A percentile compares a stretch with the other conserved stretches of the same genome.
These are phyloP conservation scores for Pseudogymnoascus destructans DNA, from an alignment of 2,329 filamentous ascomycete genomes.

Conservation along the genomic window DNA sequence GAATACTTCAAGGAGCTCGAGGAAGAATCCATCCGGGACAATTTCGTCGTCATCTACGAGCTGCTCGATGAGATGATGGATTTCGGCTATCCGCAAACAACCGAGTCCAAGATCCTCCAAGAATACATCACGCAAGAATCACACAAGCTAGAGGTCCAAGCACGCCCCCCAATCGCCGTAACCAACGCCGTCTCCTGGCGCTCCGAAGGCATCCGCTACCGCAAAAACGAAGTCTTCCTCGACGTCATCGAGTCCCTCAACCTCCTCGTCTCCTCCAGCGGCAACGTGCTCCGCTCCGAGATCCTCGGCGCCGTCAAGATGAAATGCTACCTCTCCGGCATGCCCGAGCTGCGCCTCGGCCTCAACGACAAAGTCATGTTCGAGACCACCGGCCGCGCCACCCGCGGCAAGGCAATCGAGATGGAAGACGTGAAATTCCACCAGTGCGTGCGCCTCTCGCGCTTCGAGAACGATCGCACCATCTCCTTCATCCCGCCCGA, in stretches of 20 bases:
- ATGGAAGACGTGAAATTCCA: slow-evolving; percentile 99
- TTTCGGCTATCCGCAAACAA: slow-evolving; percentile 97
- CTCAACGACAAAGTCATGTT: slow-evolving; percentile 99
- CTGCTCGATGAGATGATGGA: slow-evolving; percentile 99
- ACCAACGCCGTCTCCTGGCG: slow-evolving; percentile 98
- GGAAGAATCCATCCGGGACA: slow-evolving; percentile 96
- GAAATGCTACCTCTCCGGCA: slow-evolving; percentile 98
- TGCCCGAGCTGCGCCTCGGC: slow-evolving; percentile 89
- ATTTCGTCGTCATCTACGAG: slow-evolving; percentile 99
- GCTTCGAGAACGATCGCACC: slow-evolving; percentile 96
- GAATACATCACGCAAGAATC: slow-evolving; percentile 99
- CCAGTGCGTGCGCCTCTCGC: slow-evolving; percentile 86
- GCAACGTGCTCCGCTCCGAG: slow-evolving; percentile 90
- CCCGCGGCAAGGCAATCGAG: slow-evolving; percentile 90
- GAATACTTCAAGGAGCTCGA: slow-evolving; percentile 99
- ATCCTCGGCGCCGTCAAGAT: slow-evolving; percentile 97
- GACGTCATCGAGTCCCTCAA: slow-evolving; percentile 96
- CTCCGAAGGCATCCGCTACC: slow-evolving; percentile 93
- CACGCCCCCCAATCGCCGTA: slow-evolving; percentile 89
- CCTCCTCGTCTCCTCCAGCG: slow-evolving; percentile 82
- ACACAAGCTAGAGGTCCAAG: slow-evolving; percentile 94
- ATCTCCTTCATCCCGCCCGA: slow-evolving; percentile 98
- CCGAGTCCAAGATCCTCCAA: slow-evolving; percentile 94
- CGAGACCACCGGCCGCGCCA: slow-evolving; percentile 88
- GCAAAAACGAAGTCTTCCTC: slow-evolving; percentile 98